Evolutionary conservation across 2,329 filamentous ascomycete species (phyloP).

Genomic region (Fusarium clavum): DNA sequence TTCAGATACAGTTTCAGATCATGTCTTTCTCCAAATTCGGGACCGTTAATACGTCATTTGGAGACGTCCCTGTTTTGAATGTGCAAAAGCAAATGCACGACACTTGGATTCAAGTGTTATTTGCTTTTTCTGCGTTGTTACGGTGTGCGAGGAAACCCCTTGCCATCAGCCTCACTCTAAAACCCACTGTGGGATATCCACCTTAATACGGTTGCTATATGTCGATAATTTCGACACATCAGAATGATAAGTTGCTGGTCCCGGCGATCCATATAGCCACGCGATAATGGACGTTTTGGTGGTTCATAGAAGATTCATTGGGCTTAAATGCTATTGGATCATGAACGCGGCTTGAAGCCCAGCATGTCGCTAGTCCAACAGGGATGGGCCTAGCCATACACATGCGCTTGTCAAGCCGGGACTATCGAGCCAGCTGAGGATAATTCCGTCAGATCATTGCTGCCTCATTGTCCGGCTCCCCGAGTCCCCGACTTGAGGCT

Average conservation of each 20-base stretch:
- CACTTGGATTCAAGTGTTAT: neutral
- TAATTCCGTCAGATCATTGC: constrained; percentile 14
- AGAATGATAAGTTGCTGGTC: constrained; percentile 3
- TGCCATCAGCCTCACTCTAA: neutral
- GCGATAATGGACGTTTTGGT: constrained; percentile 15
- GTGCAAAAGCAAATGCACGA: constrained; percentile 17
- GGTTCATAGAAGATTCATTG: constrained; percentile 6
- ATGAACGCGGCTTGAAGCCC: constrained; percentile 7
- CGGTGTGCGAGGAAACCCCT: neutral
- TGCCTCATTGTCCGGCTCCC: constrained; percentile 3
- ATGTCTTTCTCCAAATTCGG: neutral
- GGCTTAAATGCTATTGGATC: constrained; percentile 26
- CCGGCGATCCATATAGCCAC: constrained; percentile 14
- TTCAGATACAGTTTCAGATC: constrained; percentile 13
- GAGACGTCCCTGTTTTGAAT: constrained; percentile 4
- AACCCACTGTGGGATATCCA: neutral
- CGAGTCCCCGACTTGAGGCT: neutral
- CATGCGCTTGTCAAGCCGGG: neutral
- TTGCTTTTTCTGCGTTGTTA: constrained; percentile 15
- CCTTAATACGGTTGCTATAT: neutral
- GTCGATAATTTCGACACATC: constrained; percentile 11
- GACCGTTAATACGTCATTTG: constrained; percentile 19
- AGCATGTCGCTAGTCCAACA: constrained; percentile 19
- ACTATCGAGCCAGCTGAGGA: constrained; percentile 10
- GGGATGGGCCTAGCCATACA: constrained; percentile 13